phyloP scores from a whole-genome alignment of 805 yeast species.

The Saccharomycopsis sp. region DNA sequence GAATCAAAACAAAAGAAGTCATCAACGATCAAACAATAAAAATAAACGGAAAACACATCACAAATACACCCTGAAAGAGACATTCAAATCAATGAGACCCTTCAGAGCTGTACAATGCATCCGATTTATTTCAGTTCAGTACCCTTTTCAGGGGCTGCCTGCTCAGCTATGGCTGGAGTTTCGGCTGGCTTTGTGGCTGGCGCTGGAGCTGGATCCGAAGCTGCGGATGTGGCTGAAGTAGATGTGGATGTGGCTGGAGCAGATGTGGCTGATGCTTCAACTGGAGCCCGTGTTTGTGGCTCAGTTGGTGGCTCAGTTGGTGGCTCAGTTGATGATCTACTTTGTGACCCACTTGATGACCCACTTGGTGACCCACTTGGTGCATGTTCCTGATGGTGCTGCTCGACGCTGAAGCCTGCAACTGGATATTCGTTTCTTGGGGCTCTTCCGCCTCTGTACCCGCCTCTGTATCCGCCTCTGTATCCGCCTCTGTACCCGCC shows the following conservation, averaged over 20 bases:
- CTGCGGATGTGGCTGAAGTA: too few species aligned
- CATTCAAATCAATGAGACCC: constrained; percentile 1
- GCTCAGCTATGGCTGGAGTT: not conserved
- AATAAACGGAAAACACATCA: not conserved
- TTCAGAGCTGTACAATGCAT: not conserved
- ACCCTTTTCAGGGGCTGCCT: not conserved
- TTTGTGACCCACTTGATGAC: too few species aligned
- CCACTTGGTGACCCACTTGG: too few species aligned
- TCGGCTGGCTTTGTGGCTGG: too few species aligned
- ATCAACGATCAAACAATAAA: not conserved
- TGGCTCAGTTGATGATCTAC: too few species aligned
- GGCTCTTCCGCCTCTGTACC: constrained; percentile 17
- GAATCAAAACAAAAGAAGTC: not conserved
- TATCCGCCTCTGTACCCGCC: constrained; percentile 5
- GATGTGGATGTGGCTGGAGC: not conserved
- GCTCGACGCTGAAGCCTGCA: not conserved
- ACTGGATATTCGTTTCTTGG: constrained; percentile 21
- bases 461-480: constrained; percentile 12
- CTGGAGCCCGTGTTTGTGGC: not conserved
- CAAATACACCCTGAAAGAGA: not conserved
- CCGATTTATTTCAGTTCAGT: not conserved
- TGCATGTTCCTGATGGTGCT: not conserved
- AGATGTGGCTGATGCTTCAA: not conserved
- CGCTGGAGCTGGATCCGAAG: not conserved
- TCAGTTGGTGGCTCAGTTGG: not conserved